These are phyloP conservation scores for Theileria equi DNA, from an alignment of 169 alveolate species.

Conservation along the genomic window DNA sequence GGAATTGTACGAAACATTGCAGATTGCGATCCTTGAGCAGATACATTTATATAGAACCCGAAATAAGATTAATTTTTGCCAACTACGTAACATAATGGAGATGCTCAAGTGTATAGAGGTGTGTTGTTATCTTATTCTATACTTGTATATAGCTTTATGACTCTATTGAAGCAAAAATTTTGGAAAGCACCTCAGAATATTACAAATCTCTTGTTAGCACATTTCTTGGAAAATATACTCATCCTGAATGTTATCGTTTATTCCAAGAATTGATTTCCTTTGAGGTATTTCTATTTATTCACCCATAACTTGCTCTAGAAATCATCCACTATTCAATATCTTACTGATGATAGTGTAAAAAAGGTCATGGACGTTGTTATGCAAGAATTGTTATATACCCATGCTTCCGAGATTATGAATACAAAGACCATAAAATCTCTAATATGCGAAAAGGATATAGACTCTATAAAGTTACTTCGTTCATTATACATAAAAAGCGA, in stretches of 20 bases:
- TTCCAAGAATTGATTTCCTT: constrained; percentile 1
- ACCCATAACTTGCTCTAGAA: background rate
- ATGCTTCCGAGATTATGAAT: constrained; percentile 16
- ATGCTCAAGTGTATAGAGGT: constrained; percentile 30
- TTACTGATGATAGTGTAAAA: constrained; percentile 2
- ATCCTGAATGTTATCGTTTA: constrained; percentile 3
- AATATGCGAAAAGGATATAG: background rate
- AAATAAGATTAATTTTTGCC: constrained; percentile 23
- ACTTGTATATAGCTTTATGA: constrained; percentile 16
- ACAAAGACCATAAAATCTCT: constrained; percentile 4
- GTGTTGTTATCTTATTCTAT: background rate
- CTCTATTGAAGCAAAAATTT: constrained; percentile 18
- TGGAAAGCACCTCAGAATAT: constrained; percentile 23
- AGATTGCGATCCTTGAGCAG: constrained; percentile 15
- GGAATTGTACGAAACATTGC: constrained; percentile 9
- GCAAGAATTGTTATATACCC: constrained; percentile 25
- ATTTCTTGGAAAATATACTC: constrained; percentile 4
- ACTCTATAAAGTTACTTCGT: constrained; percentile 8
- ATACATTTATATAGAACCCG: constrained; percentile 23
- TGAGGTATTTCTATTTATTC: constrained; percentile 8
- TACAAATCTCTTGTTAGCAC: constrained; percentile 8
- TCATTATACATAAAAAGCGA: constrained; percentile 29
- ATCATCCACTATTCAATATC: constrained; percentile 11
- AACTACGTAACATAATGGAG: constrained; percentile 36
- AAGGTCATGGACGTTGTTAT: constrained; percentile 30